phyloP scores from a whole-genome alignment of 164 flowering plant genomes.

The Brasenia schreberi region DNA sequence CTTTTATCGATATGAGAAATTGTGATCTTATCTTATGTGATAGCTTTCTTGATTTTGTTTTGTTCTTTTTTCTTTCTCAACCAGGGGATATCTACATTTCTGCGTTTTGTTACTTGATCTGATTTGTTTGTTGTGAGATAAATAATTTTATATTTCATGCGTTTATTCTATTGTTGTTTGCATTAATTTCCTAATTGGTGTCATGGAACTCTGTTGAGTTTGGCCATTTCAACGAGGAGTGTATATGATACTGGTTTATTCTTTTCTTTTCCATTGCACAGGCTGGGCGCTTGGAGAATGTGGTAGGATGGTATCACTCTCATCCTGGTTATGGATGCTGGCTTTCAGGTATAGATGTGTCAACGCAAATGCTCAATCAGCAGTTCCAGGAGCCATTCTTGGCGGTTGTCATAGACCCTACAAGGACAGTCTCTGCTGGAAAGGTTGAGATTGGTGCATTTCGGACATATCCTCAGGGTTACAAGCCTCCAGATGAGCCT shows the following conservation, averaged over 20 bases:
- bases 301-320: conserved; percentile 98
- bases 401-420: conserved; percentile 96
- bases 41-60: too few relatives aligned
- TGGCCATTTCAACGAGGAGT: background rate
- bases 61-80: too few relatives aligned
- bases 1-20: too few relatives aligned
- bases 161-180: too few relatives aligned
- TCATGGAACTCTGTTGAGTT: background rate
- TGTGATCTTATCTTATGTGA: too few relatives aligned
- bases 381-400: conserved; percentile 91
- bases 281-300: conserved; percentile 97
- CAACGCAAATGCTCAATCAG: conserved; percentile 95
- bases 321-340: conserved; percentile 99
- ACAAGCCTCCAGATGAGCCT: conserved; percentile 90
- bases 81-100: too few relatives aligned
- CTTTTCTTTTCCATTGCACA: conserved; percentile 9
- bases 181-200: too few relatives aligned
- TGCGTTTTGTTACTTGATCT: too few relatives aligned
- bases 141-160: too few relatives aligned
- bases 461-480: conserved; percentile 85
- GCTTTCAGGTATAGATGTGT: conserved; percentile 95
- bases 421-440: conserved; percentile 95
- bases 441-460: conserved; percentile 99
- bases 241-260: background rate
- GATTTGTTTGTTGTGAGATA: too few relatives aligned